Evolutionary conservation across 441 rosid species (phyloP).

Genomic region (Arabidopsis hybrid): DNA sequence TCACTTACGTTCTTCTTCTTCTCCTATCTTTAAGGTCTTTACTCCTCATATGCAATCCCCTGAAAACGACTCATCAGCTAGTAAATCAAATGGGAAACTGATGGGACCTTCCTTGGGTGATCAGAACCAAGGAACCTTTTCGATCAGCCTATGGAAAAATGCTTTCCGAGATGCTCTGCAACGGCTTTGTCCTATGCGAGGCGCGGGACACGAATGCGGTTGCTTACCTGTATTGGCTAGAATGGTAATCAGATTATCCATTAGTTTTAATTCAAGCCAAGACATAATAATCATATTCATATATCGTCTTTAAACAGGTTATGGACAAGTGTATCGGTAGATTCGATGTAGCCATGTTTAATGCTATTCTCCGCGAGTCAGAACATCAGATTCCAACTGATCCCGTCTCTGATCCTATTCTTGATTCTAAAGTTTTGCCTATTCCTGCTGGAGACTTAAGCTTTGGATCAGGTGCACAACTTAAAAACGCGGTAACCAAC

Average conservation of each 20-base stretch:
- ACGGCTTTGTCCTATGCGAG: constrained; percentile 83
- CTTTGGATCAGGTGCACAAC: constrained; percentile 95
- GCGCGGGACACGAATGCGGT: constrained; percentile 88
- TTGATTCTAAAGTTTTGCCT: constrained; percentile 81
- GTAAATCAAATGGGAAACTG: constrained; percentile 55
- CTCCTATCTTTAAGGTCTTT: constrained; percentile 57
- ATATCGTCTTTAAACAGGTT: constrained; percentile 54
- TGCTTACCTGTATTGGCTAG: constrained; percentile 82
- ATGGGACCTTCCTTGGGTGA: constrained; percentile 73
- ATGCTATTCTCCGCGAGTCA: constrained; percentile 90
- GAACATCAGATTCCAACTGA: constrained; percentile 90
- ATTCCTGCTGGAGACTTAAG: constrained; percentile 89
- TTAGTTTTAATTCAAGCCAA: background rate
- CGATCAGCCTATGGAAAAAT: constrained; percentile 73
- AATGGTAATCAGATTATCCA: constrained; percentile 54
- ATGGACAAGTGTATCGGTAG: constrained; percentile 79
- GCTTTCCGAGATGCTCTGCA: constrained; percentile 78
- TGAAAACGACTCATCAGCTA: constrained; percentile 47
- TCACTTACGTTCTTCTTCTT: constrained; percentile 7
- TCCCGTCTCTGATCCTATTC: constrained; percentile 88
- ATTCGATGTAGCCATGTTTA: constrained; percentile 91
- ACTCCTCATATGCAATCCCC: constrained; percentile 90
- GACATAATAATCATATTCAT: background rate
- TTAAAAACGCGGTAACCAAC: constrained; percentile 79
- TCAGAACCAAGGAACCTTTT: constrained; percentile 78